Percentiles rank a stretch among this genome's conserved stretches.
Conservation (phyloP, 768 basidiomycete species). For the Chalciporus sphaerocephalus region DNA sequence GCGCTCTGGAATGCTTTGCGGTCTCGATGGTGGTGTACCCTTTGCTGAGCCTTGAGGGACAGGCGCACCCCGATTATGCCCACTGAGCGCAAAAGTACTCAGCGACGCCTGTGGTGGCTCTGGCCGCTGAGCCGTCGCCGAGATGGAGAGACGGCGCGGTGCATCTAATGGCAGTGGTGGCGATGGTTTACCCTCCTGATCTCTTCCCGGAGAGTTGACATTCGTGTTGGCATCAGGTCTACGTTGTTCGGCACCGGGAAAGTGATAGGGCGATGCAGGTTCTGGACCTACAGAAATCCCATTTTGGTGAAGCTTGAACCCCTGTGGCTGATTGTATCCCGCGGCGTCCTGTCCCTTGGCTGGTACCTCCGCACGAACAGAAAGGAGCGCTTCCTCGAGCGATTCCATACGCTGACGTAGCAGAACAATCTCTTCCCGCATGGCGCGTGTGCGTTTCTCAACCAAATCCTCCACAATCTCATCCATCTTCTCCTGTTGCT, state of each 20-base stretch:
- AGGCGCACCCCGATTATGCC: constrained; percentile 18
- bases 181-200: constrained; percentile 37
- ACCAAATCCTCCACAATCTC: constrained; percentile 57
- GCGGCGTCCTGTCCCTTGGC: constrained; percentile 11
- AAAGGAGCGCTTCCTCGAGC: constrained; percentile 48
- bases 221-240: constrained; percentile 33
- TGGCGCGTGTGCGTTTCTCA: constrained; percentile 53
- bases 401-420: constrained; percentile 65
- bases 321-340: constrained; percentile 18
- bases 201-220: constrained; percentile 41
- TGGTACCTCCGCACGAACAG: constrained; percentile 22
- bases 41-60: constrained; percentile 17
- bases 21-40: constrained; percentile 16
- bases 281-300: constrained; percentile 31
- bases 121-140: constrained; percentile 38
- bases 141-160: constrained; percentile 44
- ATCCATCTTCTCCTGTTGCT: constrained; percentile 61
- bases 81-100: constrained; percentile 15
- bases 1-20: constrained; percentile 19
- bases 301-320: constrained; percentile 34
- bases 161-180: constrained; percentile 47
- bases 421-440: constrained; percentile 58
- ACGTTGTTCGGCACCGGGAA: constrained; percentile 40
- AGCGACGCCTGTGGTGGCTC: constrained; percentile 34
- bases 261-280: constrained; percentile 41